Evolutionary conservation across 208 protist genomes (phyloP), one percentile per base, ranked within the genome.

Genomic region (Trypanosoma avium): DNA sequence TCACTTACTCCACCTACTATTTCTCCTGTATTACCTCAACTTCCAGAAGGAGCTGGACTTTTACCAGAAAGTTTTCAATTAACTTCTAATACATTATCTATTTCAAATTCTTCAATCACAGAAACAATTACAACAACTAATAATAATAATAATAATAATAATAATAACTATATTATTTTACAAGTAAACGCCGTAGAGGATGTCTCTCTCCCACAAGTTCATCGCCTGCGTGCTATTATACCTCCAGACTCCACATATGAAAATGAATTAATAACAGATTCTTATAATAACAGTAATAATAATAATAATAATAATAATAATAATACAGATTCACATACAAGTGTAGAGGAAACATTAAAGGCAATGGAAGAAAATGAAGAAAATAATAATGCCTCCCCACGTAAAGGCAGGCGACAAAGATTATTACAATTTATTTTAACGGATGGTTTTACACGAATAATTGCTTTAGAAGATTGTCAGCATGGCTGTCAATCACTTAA

Each of bases 141-240:
- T 15, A 9, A 2, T 1, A 42, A 15, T 13, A 42, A 1, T n/a
- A 15, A 42, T n/a, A 15, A 42, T n/a, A 42, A 2, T 42, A 2
- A 10, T 59, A n/a, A 13, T 3, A 26, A 21, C 7, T 36, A 8
- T 7, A 26, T 86, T 19, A 13, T 84, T 36, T 63, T 92, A 13
- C 85, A 92, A 50, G 82, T 92, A 24, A 78, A 87, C 40, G 61
- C 66, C 3, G 68, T 86, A 5, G 73, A 82, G 46, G 81, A 92
- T 43, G 73, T 85, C 7, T 84, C 77, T 3, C 79, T 88, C 10
- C 72, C 81, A 22, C 50, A 75, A 19, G 75, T 77, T 10, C 79
- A 86, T 59, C 75, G 79, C 19, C 70, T 75, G 6, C 81, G 82
- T 4, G 74, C 48, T 9, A 64, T 90, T 15, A 55, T 62, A 17